Base-by-base conservation (phyloP, 2,329 filamentous ascomycete genomes). In the Fusarium haematococcum region DNA sequence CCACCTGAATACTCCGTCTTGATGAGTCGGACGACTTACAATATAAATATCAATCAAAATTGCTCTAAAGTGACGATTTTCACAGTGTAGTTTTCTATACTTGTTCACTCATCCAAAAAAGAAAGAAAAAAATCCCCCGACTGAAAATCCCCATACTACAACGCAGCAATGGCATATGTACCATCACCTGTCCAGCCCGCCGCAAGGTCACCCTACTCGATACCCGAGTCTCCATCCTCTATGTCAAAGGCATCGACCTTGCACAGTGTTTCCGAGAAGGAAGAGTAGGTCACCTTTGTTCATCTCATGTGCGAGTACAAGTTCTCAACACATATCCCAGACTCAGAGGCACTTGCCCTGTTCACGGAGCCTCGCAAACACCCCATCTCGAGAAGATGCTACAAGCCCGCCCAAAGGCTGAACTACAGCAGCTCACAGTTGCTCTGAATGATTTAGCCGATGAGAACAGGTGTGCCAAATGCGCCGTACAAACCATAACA, bases 401-500 rank as follows among this genome's bases (percentile, higher is more conserved):
- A 14, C 70, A 71, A 50, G 48, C 41, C 16, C 58, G 67, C 11
- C 30, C 58, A 23, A 57, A 54, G 37, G 41, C 59, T 6, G 71
- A 73, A 25, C 18, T 71, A 5, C 63, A 58, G 52, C 27, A 16
- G 37, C 71, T 73, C 23, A 59, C 48, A 20, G 30, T 56, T 13
- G 67, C 50, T 3, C 14, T 71, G 3, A 32, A 74, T 8, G 45
- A 18, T 33, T 37, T 74, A 14, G 50, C 20, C 1, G 41, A 59
- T 33, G 71, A 41, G 18, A 58, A 71, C 18, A 48, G 59, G 25
- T 73, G 71, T 50, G 67, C 63, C 48, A 74, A 74, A 62, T 73
- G 67, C 8, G 63, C 63, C 4, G 59, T 73, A 3, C 63, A 68
- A 27, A 58, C 43, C n/a, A 71, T 60, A 11, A 60, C 56, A 27